These are phyloP conservation scores for Scutellaria baicalensis DNA, from an alignment of 257 asterid species.

Conservation along the genomic window DNA sequence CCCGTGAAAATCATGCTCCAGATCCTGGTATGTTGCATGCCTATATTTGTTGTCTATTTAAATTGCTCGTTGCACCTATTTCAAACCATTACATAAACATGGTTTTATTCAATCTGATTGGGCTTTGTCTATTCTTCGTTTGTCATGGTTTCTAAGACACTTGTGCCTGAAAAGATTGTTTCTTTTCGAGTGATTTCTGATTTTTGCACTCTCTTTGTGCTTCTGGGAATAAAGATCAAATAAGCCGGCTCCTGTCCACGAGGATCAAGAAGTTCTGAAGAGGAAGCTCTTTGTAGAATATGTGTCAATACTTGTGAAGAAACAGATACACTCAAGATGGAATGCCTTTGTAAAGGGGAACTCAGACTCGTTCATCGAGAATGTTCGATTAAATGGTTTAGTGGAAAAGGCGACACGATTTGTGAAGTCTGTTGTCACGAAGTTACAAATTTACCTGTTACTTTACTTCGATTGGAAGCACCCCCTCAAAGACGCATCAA, in stretches of 20 bases:
- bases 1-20: slow-evolving; percentile 44
- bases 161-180: not conserved
- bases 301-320: slow-evolving; percentile 81
- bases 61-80: not conserved
- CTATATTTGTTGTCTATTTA: not conserved
- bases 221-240: slow-evolving; percentile 46
- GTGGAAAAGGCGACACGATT: slow-evolving; percentile 43
- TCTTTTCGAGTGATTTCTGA: not conserved
- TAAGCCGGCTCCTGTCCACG: slow-evolving; percentile 47
- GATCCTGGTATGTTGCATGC: slow-evolving; percentile 49
- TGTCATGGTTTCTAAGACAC: not conserved
- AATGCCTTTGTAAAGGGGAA: slow-evolving; percentile 93
- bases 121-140: not conserved
- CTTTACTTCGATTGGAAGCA: slow-evolving; percentile 60
- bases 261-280: slow-evolving; percentile 94
- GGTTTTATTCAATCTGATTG: not conserved
- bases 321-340: slow-evolving; percentile 70
- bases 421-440: slow-evolving; percentile 88
- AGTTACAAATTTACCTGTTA: slow-evolving; percentile 78
- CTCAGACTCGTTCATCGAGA: slow-evolving; percentile 68
- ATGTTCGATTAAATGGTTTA: slow-evolving; percentile 92
- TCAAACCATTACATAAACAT: not conserved
- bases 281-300: slow-evolving; percentile 92
- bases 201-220: not conserved
- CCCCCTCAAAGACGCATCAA: slow-evolving; percentile 32